phyloP scores from a whole-genome alignment of 805 yeast species.

The Sugiyamaella chiloensis region DNA sequence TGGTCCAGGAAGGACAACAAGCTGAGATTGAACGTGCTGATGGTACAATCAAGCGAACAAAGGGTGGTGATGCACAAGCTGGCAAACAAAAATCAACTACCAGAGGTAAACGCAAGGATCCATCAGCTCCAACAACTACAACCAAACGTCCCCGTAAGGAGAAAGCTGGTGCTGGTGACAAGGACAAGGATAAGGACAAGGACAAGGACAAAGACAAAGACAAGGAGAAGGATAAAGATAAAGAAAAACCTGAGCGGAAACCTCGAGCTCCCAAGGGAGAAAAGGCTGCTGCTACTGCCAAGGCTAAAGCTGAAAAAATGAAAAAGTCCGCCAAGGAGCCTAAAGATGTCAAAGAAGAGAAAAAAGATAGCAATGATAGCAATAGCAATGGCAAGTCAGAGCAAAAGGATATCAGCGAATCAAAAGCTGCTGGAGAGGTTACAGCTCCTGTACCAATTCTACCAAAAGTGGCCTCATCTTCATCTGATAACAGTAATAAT shows the following conservation, averaged over 20 bases:
- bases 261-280: neutral
- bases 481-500: neutral
- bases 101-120: slow-evolving; percentile 10
- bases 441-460: slow-evolving; percentile 3
- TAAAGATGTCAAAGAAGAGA: slow-evolving; percentile 12
- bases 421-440: neutral
- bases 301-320: slow-evolving; percentile 14
- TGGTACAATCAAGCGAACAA: slow-evolving; percentile 37
- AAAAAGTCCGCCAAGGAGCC: slow-evolving; percentile 13
- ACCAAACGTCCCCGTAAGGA: slow-evolving; percentile 7
- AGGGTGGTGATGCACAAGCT: slow-evolving; percentile 9
- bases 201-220: neutral
- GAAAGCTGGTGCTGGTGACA: slow-evolving; percentile 4
- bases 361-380: slow-evolving; percentile 1
- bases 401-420: slow-evolving; percentile 7
- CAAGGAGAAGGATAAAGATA: slow-evolving; percentile 3
- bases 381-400: too few relatives aligned
- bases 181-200: slow-evolving; percentile 7
- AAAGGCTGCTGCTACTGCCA: neutral
- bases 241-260: slow-evolving; percentile 3
- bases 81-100: slow-evolving; percentile 7
- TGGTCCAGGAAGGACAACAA: slow-evolving; percentile 42
- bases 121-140: slow-evolving; percentile 5
- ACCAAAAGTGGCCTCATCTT: neutral
- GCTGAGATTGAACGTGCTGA: slow-evolving; percentile 47